These are phyloP conservation scores for Saccharomycopsis vini DNA, from an alignment of 805 yeast genomes.

Conservation along the genomic window DNA sequence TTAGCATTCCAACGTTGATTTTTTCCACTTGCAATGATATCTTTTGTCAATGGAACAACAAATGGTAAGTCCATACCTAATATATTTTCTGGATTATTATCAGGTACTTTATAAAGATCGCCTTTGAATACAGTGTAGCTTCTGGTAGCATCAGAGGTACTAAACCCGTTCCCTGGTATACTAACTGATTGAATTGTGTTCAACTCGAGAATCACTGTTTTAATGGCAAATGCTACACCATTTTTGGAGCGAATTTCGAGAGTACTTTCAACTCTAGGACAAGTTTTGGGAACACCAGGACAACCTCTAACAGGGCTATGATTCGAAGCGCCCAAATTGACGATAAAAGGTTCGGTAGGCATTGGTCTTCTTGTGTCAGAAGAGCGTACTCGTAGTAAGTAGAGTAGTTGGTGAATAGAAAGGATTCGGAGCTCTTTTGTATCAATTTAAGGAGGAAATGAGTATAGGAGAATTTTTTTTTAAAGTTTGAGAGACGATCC, in stretches of 20 bases:
- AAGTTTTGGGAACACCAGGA: constrained; percentile 57
- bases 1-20: constrained; percentile 39
- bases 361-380: too few species aligned
- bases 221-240: constrained; percentile 38
- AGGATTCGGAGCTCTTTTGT: too few species aligned
- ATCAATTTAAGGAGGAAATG: too few species aligned
- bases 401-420: too few species aligned
- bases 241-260: constrained; percentile 44
- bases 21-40: constrained; percentile 44
- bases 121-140: constrained; percentile 30
- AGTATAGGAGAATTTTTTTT: too few species aligned
- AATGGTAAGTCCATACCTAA: constrained; percentile 54
- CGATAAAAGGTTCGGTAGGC: constrained; percentile 22
- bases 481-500: too few species aligned
- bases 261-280: constrained; percentile 51
- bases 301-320: constrained; percentile 52
- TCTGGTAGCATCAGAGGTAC: constrained; percentile 29
- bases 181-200: constrained; percentile 42
- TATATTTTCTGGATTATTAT: constrained; percentile 27
- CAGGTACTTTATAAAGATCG: constrained; percentile 22
- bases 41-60: constrained; percentile 45
- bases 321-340: constrained; percentile 39
- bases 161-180: constrained; percentile 29
- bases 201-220: constrained; percentile 40
- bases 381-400: too few species aligned